Evolutionary conservation across 176 grass and related monocot genomes (phyloP).

Genomic region (Zoysia pacifica): DNA sequence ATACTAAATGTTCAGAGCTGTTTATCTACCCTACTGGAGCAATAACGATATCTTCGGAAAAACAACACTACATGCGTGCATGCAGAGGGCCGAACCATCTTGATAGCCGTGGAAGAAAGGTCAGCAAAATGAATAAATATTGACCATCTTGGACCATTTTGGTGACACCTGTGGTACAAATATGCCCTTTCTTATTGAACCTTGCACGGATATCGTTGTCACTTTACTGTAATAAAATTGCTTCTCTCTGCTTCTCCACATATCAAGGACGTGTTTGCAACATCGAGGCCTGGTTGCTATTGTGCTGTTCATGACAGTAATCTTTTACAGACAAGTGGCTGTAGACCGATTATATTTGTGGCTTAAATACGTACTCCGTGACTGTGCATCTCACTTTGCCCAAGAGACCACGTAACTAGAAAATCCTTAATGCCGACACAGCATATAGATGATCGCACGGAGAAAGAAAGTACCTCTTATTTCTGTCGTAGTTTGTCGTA

Average conservation of each 20-base stretch:
- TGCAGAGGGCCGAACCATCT: neutral
- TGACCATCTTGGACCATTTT: conserved; percentile 17
- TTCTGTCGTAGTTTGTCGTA: too few species aligned
- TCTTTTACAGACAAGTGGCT: neutral
- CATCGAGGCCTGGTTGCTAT: neutral
- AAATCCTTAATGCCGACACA: too few species aligned
- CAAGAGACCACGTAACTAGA: too few species aligned
- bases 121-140: conserved; percentile 20
- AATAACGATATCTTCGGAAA: neutral
- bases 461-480: too few species aligned
- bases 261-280: neutral
- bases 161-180: conserved; percentile 13
- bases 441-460: too few species aligned
- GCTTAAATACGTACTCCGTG: too few species aligned
- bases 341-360: too few species aligned
- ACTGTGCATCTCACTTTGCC: too few species aligned
- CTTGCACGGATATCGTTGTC: neutral
- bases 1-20: too few species aligned
- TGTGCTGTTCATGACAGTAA: neutral
- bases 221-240: too few species aligned
- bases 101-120: conserved; percentile 10
- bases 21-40: neutral
- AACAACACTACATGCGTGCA: neutral
- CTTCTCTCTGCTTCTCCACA: neutral
- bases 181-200: neutral